Evolutionary conservation across 495 filamentous ascomycete genomes (phyloP).

Genomic region (Talaromyces wortmannii): DNA sequence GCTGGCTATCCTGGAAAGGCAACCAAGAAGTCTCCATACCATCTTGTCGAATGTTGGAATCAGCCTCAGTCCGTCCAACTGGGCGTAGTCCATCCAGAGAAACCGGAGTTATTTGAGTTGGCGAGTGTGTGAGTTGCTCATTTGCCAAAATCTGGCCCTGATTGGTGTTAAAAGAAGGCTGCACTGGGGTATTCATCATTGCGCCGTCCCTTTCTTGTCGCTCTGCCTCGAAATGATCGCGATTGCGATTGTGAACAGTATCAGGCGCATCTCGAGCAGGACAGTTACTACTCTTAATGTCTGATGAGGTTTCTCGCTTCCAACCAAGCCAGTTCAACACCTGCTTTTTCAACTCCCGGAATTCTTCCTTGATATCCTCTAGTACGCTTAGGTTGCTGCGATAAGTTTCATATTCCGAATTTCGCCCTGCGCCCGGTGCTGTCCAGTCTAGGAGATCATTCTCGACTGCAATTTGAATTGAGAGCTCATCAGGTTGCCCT

Average conservation of each 20-base stretch:
- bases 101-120: slow-evolving; percentile 27
- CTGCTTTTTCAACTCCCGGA: slow-evolving; percentile 23
- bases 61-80: slow-evolving; percentile 16
- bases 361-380: slow-evolving; percentile 31
- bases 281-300: slow-evolving; percentile 1
- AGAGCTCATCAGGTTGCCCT: slow-evolving; percentile 33
- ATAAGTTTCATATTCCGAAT: slow-evolving; percentile 30
- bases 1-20: slow-evolving; percentile 9
- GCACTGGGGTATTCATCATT: neutral
- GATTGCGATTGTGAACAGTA: neutral
- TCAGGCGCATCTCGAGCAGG: neutral
- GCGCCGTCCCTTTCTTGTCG: neutral
- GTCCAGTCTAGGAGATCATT: slow-evolving; percentile 44
- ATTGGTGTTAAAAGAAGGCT: slow-evolving; percentile 12
- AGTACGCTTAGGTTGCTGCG: slow-evolving; percentile 31
- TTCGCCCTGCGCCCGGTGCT: slow-evolving; percentile 34
- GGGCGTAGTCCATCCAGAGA: slow-evolving; percentile 24
- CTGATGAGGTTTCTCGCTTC: slow-evolving; percentile 8
- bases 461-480: slow-evolving; percentile 37
- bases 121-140: slow-evolving; percentile 31
- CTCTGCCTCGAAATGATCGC: neutral
- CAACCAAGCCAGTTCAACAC: slow-evolving; percentile 24
- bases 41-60: neutral
- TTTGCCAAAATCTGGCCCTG: slow-evolving; percentile 19
- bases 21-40: neutral